phyloP scores from a whole-genome alignment of 441 rosid species.

The Brassica balearica region DNA sequence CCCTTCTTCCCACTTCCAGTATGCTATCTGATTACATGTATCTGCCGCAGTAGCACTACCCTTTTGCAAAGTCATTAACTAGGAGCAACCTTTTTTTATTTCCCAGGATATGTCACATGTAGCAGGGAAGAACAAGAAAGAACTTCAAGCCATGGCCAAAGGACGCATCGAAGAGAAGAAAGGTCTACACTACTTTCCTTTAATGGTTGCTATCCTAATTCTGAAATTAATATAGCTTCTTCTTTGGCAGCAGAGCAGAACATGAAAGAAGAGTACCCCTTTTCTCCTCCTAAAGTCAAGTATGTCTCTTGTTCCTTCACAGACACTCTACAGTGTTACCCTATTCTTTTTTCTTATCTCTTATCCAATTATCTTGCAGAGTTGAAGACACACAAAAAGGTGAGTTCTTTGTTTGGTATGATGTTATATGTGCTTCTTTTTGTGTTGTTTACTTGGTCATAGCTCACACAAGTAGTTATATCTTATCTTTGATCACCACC shows the following conservation, averaged over 20 bases:
- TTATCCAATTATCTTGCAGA: constrained; percentile 53
- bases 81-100: constrained; percentile 9
- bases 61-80: too few species aligned
- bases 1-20: constrained; percentile 94
- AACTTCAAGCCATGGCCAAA: constrained; percentile 98
- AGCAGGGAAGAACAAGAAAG: constrained; percentile 91
- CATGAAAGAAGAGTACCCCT: constrained; percentile 80
- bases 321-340: constrained; percentile 25
- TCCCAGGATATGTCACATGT: constrained; percentile 89
- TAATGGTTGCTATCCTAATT: constrained; percentile 9
- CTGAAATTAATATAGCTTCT: constrained; percentile 43
- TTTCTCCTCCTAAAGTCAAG: constrained; percentile 50
- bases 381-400: constrained; percentile 77
- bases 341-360: constrained; percentile 32
- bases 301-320: constrained; percentile 48
- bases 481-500: too few species aligned
- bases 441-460: neutral
- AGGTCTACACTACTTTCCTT: constrained; percentile 52
- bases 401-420: constrained; percentile 55
- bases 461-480: too few species aligned
- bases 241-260: constrained; percentile 62
- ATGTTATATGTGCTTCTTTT: constrained; percentile 46
- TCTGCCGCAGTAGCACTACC: constrained; percentile 18
- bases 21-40: constrained; percentile 38
- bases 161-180: constrained; percentile 84